Percentiles rank a stretch among this genome's conserved stretches.
phyloP scores from a whole-genome alignment of 352 stramenopile species.

The Globisporangium camurandrum region DNA sequence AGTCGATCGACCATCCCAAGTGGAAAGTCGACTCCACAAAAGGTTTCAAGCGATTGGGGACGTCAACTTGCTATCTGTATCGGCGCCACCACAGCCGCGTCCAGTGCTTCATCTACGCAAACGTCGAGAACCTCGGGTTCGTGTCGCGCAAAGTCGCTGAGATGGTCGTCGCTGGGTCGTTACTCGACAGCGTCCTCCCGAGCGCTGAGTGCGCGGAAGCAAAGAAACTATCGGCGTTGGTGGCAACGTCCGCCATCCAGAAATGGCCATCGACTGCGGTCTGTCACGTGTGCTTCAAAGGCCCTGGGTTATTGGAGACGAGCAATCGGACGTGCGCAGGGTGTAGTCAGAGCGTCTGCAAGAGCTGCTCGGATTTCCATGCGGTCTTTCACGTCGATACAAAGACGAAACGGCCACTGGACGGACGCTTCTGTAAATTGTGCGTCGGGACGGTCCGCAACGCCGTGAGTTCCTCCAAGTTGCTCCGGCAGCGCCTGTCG shows the following conservation, averaged over 20 bases:
- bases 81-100: conserved; percentile 22
- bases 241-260: conserved; percentile 6
- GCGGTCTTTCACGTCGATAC: conserved; percentile 12
- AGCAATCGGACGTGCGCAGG: conserved; percentile 21
- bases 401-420: conserved; percentile 6
- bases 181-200: conserved; percentile 12
- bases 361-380: conserved; percentile 17
- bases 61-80: conserved; percentile 43
- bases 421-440: conserved; percentile 11
- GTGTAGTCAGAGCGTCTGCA: conserved; percentile 32
- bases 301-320: conserved; percentile 15
- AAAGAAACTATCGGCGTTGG: conserved; percentile 5
- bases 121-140: conserved; percentile 15
- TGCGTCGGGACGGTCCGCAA: conserved; percentile 7
- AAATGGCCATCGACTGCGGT: conserved; percentile 27
- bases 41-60: conserved; percentile 36
- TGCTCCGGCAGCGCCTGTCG: conserved; percentile 3
- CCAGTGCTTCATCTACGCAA: conserved; percentile 28
- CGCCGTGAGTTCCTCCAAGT: conserved; percentile 3
- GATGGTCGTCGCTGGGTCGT: conserved; percentile 17
- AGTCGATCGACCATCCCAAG: conserved; percentile 51
- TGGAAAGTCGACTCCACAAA: conserved; percentile 37
- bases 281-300: conserved; percentile 16
- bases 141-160: conserved; percentile 8
- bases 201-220: conserved; percentile 11